Evolutionary conservation across 139 green algal species (phyloP).

Genomic region (Pleodorina starrii): DNA sequence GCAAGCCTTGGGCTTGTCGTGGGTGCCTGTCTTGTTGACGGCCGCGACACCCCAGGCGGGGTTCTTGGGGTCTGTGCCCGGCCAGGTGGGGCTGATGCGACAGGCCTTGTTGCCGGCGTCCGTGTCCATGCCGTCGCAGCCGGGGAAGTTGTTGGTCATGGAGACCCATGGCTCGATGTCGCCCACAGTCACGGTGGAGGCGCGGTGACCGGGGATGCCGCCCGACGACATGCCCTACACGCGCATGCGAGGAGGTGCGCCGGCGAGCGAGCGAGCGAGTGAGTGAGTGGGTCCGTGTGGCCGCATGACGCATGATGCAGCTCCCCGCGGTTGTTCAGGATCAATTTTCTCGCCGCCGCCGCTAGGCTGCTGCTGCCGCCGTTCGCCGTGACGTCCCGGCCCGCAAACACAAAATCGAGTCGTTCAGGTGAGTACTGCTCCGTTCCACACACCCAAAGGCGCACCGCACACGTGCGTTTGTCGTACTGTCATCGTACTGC

Average conservation of each 20-base stretch:
- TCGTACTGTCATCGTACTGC: too few species aligned
- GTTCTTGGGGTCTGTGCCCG: neutral
- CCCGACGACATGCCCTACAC: constrained; percentile 43
- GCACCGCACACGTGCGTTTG: too few species aligned
- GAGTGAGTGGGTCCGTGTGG: too few species aligned
- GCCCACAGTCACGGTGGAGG: constrained; percentile 37
- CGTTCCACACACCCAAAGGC: too few species aligned
- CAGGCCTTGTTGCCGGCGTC: constrained; percentile 23
- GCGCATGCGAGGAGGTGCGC: neutral
- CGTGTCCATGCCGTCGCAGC: constrained; percentile 37
- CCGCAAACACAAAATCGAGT: too few species aligned
- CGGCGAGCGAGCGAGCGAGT: neutral
- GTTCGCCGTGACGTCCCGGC: too few species aligned
- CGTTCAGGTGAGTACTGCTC: too few species aligned
- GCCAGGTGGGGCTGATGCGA: neutral
- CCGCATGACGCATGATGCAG: too few species aligned
- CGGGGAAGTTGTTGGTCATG: constrained; percentile 30
- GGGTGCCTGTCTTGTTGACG: constrained; percentile 1
- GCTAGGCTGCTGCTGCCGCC: too few species aligned
- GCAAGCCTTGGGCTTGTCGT: constrained; percentile 38
- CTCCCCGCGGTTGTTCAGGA: too few species aligned
- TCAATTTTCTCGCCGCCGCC: too few species aligned
- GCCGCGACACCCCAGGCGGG: neutral
- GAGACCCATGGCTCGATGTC: constrained; percentile 26
- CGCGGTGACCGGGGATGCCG: constrained; percentile 33